Percentiles rank a stretch among this genome's conserved stretches.
phyloP scores from a whole-genome alignment of 495 filamentous ascomycete species.

The Corynascus novoguineensis region DNA sequence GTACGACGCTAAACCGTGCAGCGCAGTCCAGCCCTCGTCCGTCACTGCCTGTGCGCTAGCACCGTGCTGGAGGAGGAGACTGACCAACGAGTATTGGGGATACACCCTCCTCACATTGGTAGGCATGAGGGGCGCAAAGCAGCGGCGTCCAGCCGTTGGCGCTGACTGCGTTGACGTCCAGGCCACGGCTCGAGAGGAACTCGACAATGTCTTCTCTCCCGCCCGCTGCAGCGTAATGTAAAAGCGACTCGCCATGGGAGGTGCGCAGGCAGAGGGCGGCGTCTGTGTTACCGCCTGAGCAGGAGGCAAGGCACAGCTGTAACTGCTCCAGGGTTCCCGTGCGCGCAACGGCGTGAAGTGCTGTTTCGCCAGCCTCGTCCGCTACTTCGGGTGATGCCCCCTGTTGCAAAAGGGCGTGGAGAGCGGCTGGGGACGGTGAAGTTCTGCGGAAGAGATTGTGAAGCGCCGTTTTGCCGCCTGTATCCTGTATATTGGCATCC shows the following conservation, averaged over 20 bases:
- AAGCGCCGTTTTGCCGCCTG: not conserved
- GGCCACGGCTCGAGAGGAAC: slow-evolving; percentile 17
- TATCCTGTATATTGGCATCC: not conserved
- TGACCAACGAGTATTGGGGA: not conserved
- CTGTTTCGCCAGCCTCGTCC: slow-evolving; percentile 13
- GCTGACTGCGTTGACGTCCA: slow-evolving; percentile 17
- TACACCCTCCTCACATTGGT: not conserved
- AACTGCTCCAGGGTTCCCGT: slow-evolving; percentile 8
- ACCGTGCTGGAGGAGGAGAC: slow-evolving; percentile 15
- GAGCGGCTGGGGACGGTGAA: not conserved
- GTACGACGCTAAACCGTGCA: slow-evolving; percentile 18
- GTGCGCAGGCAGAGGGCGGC: slow-evolving; percentile 5
- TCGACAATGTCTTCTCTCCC: slow-evolving; percentile 14
- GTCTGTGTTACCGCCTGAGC: not conserved
- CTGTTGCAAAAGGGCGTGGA: slow-evolving; percentile 4
- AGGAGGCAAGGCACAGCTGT: slow-evolving; percentile 11
- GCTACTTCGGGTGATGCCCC: slow-evolving; percentile 10
- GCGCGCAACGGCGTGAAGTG: slow-evolving; percentile 11
- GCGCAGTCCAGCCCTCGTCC: slow-evolving; percentile 21
- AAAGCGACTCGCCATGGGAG: slow-evolving; percentile 11
- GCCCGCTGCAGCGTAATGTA: slow-evolving; percentile 24
- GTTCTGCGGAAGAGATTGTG: not conserved
- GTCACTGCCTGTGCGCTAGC: slow-evolving; percentile 12
- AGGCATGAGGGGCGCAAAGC: slow-evolving; percentile 22
- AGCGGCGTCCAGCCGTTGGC: slow-evolving; percentile 24